Base-by-base conservation (phyloP, 2,329 filamentous ascomycete species). In the Chaetomium globosum region DNA sequence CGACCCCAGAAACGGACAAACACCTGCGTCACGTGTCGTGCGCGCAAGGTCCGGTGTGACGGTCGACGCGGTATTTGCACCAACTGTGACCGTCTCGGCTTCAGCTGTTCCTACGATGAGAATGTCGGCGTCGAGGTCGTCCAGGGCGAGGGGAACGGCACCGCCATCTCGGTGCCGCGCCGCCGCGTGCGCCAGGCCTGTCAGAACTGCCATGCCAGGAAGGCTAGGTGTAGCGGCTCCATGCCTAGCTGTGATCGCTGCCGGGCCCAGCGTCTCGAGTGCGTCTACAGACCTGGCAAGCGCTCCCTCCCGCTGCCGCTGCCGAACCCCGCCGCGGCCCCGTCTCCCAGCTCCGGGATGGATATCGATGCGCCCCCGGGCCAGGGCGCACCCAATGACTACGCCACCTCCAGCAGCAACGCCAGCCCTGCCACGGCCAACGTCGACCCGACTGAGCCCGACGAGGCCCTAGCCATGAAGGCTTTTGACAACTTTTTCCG, bases 31-130 rank as follows among this genome's bases (percentile, higher is more conserved):
- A 83, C 82, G 12, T 85, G 82, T 68, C 81, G 83, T 26, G 78
- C 81, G 57, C 82, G 84, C 72, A 86, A 87, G 74, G 84, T 87
- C 23, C 83, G 84, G 56, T 87, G 84, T 75, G 83, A 86, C 71
- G 82, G 83, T 43, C 77, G 80, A 13, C 81, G 81, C 49, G 78
- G 81, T 58, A 75, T 83, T 65, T 87, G 84, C 74, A 81, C 82
- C 75, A 86, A 85, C 74, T 87, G 84, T 74, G 82, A 85, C 68
- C 81, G 84, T 23, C 80, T 87, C 53, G 83, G 82, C 56, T 86
- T 86, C 69, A 78, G 80, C 7, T 87, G 84, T 72, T 83, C 83
- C 8, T 86, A 85, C 71, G 82, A 85, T 65, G 82, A 84, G 61
- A 76, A 75, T 55, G 77, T 71, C 53, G 66, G 67, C 58, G 63